Evolutionary conservation across 2,329 filamentous ascomycete species (phyloP).

Genomic region (Cladophialophora bantiana): DNA sequence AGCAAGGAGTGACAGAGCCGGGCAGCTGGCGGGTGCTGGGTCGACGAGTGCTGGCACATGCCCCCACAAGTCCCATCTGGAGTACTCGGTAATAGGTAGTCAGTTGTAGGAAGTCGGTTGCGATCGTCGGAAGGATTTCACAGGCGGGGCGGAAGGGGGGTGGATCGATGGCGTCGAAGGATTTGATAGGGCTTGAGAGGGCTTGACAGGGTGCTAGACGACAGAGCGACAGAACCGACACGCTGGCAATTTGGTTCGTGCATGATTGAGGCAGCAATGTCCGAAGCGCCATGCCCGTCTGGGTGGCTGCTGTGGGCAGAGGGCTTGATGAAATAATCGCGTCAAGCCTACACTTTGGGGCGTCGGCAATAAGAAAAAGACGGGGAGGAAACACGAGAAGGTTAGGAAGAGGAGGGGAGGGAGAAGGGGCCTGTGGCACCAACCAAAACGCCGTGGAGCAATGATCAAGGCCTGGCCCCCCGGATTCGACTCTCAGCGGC

Average conservation of each 20-base stretch:
- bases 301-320: neutral
- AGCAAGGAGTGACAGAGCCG: neutral
- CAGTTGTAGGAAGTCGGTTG: neutral
- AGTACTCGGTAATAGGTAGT: too few species aligned
- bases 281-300: neutral
- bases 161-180: neutral
- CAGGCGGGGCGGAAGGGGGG: neutral
- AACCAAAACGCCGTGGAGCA: neutral
- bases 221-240: too few species aligned
- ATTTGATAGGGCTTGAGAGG: neutral
- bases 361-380: neutral
- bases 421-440: neutral
- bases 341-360: neutral
- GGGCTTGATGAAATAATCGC: constrained; percentile 3
- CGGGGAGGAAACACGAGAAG: neutral
- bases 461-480: neutral
- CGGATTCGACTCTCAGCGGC: too few species aligned
- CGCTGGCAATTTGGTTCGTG: neutral
- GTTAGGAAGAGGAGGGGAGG: too few species aligned
- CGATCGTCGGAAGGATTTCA: neutral
- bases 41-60: neutral
- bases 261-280: neutral
- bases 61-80: too few species aligned
- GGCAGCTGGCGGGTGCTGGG: neutral
- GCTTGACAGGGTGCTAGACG: too few species aligned